Conservation (phyloP, 1,284 basidiomycete species). For the Moesziomyces sp. region DNA sequence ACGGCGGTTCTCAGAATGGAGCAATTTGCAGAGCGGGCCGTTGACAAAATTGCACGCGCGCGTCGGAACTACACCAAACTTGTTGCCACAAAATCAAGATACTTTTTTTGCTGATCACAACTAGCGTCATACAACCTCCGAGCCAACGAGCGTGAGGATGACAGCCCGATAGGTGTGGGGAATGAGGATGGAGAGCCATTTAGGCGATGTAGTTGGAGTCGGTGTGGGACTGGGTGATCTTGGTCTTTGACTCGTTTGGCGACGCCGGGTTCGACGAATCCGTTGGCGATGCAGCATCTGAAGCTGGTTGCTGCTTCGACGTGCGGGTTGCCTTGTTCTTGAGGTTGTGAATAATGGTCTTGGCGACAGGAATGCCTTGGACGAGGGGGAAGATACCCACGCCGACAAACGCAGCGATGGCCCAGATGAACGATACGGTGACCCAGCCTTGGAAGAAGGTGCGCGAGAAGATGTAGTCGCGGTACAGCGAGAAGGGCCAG, state of each 20-base stretch:
- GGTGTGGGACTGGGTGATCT: slow-evolving; percentile 1
- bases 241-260: slow-evolving; percentile 3
- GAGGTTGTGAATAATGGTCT: slow-evolving; percentile 23
- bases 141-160: too few relatives aligned
- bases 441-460: slow-evolving; percentile 66
- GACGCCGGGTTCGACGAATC: neutral
- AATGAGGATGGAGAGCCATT: neutral
- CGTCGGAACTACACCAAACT: too few relatives aligned
- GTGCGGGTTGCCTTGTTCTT: slow-evolving; percentile 6
- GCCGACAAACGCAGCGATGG: slow-evolving; percentile 50
- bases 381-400: slow-evolving; percentile 58
- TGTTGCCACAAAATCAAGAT: too few relatives aligned
- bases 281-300: neutral
- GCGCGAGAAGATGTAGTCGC: slow-evolving; percentile 62
- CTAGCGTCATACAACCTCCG: too few relatives aligned
- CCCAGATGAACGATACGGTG: slow-evolving; percentile 62
- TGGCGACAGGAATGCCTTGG: slow-evolving; percentile 55
- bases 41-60: too few relatives aligned
- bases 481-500: slow-evolving; percentile 64
- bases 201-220: slow-evolving; percentile 19
- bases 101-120: too few relatives aligned
- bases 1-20: too few relatives aligned
- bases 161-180: too few relatives aligned
- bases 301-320: slow-evolving; percentile 4
- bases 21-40: too few relatives aligned